Base-by-base conservation (phyloP, 257 asterid genomes). In the Solanum stenotomum region DNA sequence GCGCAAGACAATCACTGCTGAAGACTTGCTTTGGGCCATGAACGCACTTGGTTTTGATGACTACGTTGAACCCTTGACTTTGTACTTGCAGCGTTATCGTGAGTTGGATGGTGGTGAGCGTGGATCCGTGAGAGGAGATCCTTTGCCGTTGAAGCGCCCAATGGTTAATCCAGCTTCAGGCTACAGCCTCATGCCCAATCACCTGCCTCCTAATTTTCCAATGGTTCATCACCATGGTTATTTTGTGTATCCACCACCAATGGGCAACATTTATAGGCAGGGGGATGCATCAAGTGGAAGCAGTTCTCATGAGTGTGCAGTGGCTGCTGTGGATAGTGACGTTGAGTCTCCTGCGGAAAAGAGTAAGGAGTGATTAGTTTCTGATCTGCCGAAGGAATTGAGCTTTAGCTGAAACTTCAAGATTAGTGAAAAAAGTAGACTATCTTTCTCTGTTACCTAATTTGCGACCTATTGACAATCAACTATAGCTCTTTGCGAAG, bases 21-120 rank as follows among this genome's bases (percentile, higher is more conserved):
- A 97, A 91, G 99, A 97, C 81, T 94, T 96, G 46, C 92, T 97
- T 13, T 97, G 99, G 99, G 98, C 99, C 22, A 97, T 97, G 99
- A 95, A 98, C 94, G 94, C 95, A 89, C 96, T 97, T 18, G 99
- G 99, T 0, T 97, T 95, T 27, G 98, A 95, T n/a, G 95, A 96
- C 93, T 96, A 95, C 92, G 93, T 96, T 34, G 98, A 96, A 94
- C 98, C 99, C 0, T 92, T 96, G 85, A 95, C 99, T 1, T 68
- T 97, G 14, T 97, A 91, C 94, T 92, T 97, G 15, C 97, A 94
- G 87, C 96, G 98, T 23, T 93, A 94, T 90, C 96, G 99, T 2
- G 98, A 96, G 92, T 89, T 88, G 31, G 99, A 96, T 6, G 95
- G 97, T 0, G 97, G 94, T 5, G 99, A 93, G 8, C 95, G 97